These are phyloP conservation scores for Trichoderma gamsii DNA, from an alignment of 495 filamentous ascomycete genomes.

Conservation along the genomic window DNA sequence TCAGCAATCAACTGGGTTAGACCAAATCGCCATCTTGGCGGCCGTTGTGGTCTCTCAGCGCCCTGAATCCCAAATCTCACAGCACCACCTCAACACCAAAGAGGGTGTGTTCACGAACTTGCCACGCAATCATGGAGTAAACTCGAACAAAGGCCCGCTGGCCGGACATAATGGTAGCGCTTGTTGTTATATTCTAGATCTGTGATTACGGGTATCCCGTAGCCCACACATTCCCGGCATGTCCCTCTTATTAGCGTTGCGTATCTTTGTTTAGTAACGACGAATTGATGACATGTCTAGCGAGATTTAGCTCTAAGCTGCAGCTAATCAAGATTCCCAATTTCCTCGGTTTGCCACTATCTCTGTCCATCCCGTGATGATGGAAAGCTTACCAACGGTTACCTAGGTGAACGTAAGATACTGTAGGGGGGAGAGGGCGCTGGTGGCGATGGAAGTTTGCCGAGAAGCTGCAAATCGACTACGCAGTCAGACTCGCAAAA, in stretches of 20 bases:
- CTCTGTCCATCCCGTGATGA: neutral
- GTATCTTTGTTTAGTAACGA: no score
- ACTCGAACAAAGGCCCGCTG: no score
- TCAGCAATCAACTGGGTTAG: constrained; percentile 7
- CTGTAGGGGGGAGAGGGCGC: no score
- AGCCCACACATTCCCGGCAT: no score
- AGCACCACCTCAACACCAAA: neutral
- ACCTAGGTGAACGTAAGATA: no score
- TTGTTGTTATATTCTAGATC: no score
- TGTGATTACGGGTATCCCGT: no score
- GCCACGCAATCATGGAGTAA: neutral
- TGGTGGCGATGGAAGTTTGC: no score
- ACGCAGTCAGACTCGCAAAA: no score
- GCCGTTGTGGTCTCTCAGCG: neutral
- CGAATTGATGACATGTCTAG: neutral
- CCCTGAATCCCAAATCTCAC: neutral
- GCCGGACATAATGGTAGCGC: neutral
- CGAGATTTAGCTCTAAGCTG: neutral
- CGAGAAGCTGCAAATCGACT: no score
- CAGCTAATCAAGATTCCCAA: neutral
- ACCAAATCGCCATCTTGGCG: neutral
- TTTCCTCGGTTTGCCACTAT: neutral
- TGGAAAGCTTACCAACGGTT: no score
- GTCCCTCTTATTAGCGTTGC: no score
- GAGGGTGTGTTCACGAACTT: neutral